These are phyloP conservation scores for Excoecaria agallocha DNA, from an alignment of 345 rosid species.

Conservation along the genomic window DNA sequence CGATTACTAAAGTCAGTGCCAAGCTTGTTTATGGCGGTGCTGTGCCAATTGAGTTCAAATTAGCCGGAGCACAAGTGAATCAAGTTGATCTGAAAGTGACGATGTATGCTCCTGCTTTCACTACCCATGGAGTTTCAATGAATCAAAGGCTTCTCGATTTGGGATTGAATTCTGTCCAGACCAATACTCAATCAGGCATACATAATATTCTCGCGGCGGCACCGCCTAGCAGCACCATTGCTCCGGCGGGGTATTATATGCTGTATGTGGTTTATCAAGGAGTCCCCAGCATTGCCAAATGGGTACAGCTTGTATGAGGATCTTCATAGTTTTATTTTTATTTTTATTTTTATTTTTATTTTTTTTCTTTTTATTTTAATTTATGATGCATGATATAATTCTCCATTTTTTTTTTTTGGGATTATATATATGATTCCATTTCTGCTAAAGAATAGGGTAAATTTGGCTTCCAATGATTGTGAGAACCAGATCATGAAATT, in stretches of 20 bases:
- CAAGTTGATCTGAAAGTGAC: conserved; percentile 33
- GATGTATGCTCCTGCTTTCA: conserved; percentile 62
- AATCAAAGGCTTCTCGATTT: conserved; percentile 51
- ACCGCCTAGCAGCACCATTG: conserved; percentile 43
- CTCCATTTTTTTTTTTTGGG: neutral
- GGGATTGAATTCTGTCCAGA: conserved; percentile 24
- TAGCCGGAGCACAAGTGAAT: neutral
- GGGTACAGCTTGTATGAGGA: conserved; percentile 48
- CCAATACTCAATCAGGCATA: conserved; percentile 2
- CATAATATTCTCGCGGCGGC: conserved; percentile 24
- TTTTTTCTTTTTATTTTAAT: neutral
- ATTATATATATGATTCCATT: no score
- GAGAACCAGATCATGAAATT: no score
- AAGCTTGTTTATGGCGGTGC: conserved; percentile 30
- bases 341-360: neutral
- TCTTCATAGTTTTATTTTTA: neutral
- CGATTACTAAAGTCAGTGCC: conserved; percentile 16
- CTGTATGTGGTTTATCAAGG: conserved; percentile 48
- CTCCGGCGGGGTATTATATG: conserved; percentile 62
- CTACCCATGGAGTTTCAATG: conserved; percentile 70
- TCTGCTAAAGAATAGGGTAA: no score
- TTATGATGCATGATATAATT: no score
- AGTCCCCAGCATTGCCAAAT: conserved; percentile 47
- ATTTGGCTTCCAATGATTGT: neutral
- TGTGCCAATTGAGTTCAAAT: conserved; percentile 27